Base-by-base conservation (phyloP, 2,329 filamentous ascomycete genomes). In the Penicillium verrucosum region DNA sequence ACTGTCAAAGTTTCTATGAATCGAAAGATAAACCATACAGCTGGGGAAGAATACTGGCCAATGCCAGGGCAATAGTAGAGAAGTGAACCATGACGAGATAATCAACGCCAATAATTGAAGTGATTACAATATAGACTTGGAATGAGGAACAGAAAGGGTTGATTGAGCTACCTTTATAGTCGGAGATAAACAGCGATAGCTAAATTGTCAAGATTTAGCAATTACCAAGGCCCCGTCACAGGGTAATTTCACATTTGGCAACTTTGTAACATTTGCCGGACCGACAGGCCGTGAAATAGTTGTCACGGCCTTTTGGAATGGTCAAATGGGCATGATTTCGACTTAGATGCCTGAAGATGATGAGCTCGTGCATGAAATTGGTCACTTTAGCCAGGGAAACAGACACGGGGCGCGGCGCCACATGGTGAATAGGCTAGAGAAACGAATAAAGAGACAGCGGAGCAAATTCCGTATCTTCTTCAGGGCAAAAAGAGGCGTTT, bases 21-120 rank as follows among this genome's bases (percentile, higher is more conserved):
- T 5, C 30, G 27, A 23, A 41, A 11, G 9, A 5, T 7, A 2
- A 40, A 21, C 7, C 30, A 57, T 56, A 69, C 67, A 66, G 45
- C 5, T 57, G 60, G 21, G 67, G 66, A n/a, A 69, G 53, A 51
- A 64, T 34, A 48, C 58, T 52, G n/a, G 62, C 62, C 43, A 69
- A 49, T n/a, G 60, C 63, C 51, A 66, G 53, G 10, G 59, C 54
- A 37, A 62, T 42, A 38, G 58, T 41, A 38, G 56, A 54, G n/a
- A 62, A 51, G 29, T 59, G 56, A 51, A 68, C 50, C 65, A 68
- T 68, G 23, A 51, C 38, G 8, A 45, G 38, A 9, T 16, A 36
- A 29, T 37, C 16, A 34, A 21, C 12, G 34, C 4, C 34, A 10
- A 21, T 21, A 4, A 21, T 25, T 21, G 8, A 27, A 40, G 14